Conservation (phyloP, 164 flowering plant species). For the Saururus chinensis region DNA sequence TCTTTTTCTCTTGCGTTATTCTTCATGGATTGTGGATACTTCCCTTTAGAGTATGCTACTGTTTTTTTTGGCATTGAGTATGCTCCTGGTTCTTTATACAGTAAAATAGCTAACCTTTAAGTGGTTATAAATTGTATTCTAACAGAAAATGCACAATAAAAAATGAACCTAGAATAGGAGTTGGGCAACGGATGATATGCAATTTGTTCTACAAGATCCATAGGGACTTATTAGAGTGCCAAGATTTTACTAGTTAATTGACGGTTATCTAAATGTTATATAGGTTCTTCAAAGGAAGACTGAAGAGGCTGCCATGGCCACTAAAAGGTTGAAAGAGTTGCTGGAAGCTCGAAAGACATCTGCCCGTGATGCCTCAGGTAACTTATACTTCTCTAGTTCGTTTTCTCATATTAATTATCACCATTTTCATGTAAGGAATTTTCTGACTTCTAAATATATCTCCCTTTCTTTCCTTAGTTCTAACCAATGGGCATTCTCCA, state of each 20-base stretch:
- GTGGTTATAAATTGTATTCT: too few species aligned
- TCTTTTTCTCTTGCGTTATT: too few species aligned
- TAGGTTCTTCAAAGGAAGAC: constrained; percentile 98
- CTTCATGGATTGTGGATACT: too few species aligned
- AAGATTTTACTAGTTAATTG: neutral
- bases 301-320: constrained; percentile 99
- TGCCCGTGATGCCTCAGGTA: constrained; percentile 74
- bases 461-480: constrained; percentile 27
- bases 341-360: constrained; percentile 89
- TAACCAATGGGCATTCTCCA: constrained; percentile 52
- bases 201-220: too few species aligned
- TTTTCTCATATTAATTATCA: neutral
- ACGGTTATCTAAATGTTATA: neutral
- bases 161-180: too few species aligned
- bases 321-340: constrained; percentile 93
- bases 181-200: too few species aligned
- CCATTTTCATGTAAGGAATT: neutral
- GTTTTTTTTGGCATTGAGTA: too few species aligned
- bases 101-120: too few species aligned
- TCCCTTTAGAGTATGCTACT: too few species aligned
- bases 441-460: constrained; percentile 2
- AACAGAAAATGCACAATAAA: too few species aligned
- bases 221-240: too few species aligned
- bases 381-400: neutral
- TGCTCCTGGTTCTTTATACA: too few species aligned